Evolutionary conservation across 345 rosid genomes (phyloP).

Genomic region (Murraya paniculata): DNA sequence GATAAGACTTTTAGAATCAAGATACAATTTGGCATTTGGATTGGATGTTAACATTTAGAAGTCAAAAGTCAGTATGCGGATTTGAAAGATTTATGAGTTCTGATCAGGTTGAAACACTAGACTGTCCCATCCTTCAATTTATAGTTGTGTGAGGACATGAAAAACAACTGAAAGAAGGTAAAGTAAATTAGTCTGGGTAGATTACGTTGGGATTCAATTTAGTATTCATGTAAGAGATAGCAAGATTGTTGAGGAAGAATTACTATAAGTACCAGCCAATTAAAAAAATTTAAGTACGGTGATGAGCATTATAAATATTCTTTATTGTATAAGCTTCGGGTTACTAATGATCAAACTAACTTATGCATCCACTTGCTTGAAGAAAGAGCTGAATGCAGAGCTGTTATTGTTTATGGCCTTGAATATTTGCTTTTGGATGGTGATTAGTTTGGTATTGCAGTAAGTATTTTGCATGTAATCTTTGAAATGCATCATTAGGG

Average conservation of each 20-base stretch:
- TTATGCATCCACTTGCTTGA: not conserved
- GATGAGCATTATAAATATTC: not conserved
- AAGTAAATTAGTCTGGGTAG: not conserved
- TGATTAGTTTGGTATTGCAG: not conserved
- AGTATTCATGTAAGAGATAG: not conserved
- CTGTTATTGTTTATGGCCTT: not conserved
- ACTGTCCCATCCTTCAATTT: not conserved
- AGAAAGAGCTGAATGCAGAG: not conserved
- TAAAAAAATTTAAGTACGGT: not conserved
- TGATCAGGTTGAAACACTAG: not conserved
- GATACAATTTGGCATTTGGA: not conserved
- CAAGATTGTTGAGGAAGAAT: not conserved
- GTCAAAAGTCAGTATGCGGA: not conserved
- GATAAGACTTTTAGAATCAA: not conserved
- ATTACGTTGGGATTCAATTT: not conserved
- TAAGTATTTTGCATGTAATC: not conserved
- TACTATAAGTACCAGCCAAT: not conserved
- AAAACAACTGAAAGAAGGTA: not conserved
- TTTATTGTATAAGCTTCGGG: not conserved
- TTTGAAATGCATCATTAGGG: not conserved
- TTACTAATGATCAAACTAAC: not conserved
- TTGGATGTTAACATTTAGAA: not conserved
- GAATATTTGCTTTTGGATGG: not conserved
- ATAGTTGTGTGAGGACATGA: not conserved
- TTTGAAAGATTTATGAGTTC: not conserved